Conservation (phyloP, 441 rosid species). For the Croton laevigatus region DNA sequence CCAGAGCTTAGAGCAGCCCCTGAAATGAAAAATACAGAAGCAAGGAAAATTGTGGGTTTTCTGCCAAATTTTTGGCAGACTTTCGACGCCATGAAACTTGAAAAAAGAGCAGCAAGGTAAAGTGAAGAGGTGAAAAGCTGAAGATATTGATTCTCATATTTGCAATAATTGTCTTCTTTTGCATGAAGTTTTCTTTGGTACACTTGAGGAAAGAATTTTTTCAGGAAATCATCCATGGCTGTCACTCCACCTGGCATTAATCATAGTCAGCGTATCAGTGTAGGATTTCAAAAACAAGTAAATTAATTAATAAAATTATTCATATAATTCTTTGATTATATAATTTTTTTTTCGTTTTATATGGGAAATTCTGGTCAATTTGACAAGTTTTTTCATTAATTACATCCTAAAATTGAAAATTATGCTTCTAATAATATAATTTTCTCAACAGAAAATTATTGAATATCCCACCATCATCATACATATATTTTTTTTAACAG, state of each 20-base stretch:
- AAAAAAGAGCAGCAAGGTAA: conserved; percentile 53
- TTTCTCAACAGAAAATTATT: no score
- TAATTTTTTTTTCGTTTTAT: no score
- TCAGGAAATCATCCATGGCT: conserved; percentile 65
- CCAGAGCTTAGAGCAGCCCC: conserved; percentile 43
- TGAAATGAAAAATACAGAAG: conserved; percentile 46
- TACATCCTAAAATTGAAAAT: no score
- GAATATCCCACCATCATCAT: no score
- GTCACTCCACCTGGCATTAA: conserved; percentile 57
- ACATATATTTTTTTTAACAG: no score
- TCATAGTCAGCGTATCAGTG: background rate
- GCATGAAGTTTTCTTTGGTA: conserved; percentile 42
- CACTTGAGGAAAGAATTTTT: conserved; percentile 51
- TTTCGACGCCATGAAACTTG: conserved; percentile 53
- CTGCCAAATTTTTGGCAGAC: conserved; percentile 45
- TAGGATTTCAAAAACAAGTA: background rate
- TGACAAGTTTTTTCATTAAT: no score
- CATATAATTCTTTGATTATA: no score
- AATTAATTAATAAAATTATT: no score
- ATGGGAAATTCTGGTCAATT: background rate
- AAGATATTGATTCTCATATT: conserved; percentile 51
- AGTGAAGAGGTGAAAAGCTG: conserved; percentile 70
- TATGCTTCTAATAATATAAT: no score
- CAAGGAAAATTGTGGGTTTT: conserved; percentile 53
- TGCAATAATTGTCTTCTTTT: conserved; percentile 62